A percentile compares a stretch with the other conserved stretches of the same genome.
Conservation (phyloP, 2,329 filamentous ascomycete species). For the Pestalotiopsis sp. region DNA sequence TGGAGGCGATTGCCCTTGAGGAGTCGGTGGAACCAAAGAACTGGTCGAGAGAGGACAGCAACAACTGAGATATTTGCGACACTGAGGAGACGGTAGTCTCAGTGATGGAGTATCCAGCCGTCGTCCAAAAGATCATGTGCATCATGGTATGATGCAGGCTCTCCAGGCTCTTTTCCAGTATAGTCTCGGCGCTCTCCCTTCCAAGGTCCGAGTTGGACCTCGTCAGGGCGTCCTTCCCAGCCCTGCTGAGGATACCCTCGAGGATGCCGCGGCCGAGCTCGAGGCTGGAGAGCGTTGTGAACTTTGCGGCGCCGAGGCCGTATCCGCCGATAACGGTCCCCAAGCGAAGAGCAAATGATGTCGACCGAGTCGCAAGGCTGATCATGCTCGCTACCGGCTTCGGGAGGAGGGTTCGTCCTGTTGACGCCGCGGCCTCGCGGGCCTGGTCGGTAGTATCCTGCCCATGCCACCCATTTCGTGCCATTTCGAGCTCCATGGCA, state of each 20-base stretch:
- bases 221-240: conserved; percentile 50
- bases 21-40: conserved; percentile 71
- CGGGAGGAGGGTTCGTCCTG: conserved; percentile 56
- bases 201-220: conserved; percentile 48
- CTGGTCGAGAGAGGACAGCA: conserved; percentile 62
- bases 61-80: conserved; percentile 58
- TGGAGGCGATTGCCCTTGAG: conserved; percentile 66
- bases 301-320: conserved; percentile 53
- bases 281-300: conserved; percentile 59
- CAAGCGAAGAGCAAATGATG: conserved; percentile 57
- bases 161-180: conserved; percentile 59
- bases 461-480: neutral
- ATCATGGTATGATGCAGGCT: conserved; percentile 59
- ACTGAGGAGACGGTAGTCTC: conserved; percentile 54
- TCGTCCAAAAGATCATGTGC: conserved; percentile 62
- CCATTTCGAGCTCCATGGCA: neutral
- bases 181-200: conserved; percentile 54
- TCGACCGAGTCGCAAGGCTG: conserved; percentile 62
- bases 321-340: conserved; percentile 54
- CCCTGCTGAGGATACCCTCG: conserved; percentile 54
- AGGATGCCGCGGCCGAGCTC: conserved; percentile 57
- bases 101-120: conserved; percentile 61
- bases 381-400: conserved; percentile 58
- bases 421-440: conserved; percentile 13
- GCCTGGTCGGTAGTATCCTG: neutral